Conservation (phyloP, 192 early-diverging fungal species). For the Oehlia diaphana region DNA sequence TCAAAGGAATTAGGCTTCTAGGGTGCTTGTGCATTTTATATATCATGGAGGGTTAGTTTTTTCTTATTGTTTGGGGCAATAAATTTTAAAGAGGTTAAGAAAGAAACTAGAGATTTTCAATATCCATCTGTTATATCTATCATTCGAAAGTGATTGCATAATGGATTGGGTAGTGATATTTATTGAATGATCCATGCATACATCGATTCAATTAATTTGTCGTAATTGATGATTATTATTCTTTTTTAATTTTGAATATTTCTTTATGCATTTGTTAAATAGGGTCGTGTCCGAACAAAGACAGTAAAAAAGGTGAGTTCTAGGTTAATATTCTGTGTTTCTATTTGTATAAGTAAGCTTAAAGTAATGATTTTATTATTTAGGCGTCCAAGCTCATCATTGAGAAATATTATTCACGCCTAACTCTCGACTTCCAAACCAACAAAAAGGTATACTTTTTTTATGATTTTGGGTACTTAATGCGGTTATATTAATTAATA, state of each 20-base stretch:
- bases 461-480: neutral
- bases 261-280: neutral
- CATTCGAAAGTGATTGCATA: no score
- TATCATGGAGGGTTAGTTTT: neutral
- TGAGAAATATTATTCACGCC: constrained; percentile 99
- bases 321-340: neutral
- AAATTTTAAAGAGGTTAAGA: no score
- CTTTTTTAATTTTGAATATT: no score
- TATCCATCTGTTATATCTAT: no score
- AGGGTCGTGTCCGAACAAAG: constrained; percentile 99
- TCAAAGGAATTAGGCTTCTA: neutral
- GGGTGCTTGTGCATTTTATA: no score
- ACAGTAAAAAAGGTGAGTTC: constrained; percentile 87
- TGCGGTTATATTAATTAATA: neutral
- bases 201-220: no score
- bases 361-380: neutral
- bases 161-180: no score
- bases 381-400: constrained; percentile 97
- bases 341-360: neutral
- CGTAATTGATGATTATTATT: no score
- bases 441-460: constrained; percentile 96
- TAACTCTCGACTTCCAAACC: constrained; percentile 99
- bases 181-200: no score
- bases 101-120: no score
- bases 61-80: neutral